phyloP scores from a whole-genome alignment of 1,284 basidiomycete species.

The Lentinus polychrous region DNA sequence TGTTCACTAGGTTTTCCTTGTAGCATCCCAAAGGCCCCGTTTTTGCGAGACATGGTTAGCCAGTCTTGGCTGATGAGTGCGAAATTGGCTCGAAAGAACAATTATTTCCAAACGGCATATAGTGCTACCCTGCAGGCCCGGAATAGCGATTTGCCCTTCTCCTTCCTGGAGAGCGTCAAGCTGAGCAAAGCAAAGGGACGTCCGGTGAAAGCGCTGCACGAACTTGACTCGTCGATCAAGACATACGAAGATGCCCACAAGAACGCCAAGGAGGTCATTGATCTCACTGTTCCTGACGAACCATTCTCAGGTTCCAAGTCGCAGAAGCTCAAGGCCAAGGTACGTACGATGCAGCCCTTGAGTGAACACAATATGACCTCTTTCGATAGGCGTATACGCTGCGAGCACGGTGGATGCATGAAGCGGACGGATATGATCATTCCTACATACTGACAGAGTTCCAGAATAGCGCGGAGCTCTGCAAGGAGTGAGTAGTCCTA shows the following conservation, averaged over 20 bases:
- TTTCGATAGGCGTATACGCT: constrained; percentile 69
- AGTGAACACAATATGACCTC: constrained; percentile 2
- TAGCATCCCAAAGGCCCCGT: constrained; percentile 4
- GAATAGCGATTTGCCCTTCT: constrained; percentile 69
- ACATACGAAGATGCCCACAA: constrained; percentile 29
- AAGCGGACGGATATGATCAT: constrained; percentile 79
- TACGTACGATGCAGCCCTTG: neutral
- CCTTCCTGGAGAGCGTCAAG: constrained; percentile 91
- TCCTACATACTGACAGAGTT: constrained; percentile 60
- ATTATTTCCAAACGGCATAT: constrained; percentile 96
- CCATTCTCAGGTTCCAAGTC: too few species aligned
- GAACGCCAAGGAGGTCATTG: constrained; percentile 36
- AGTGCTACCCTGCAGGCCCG: constrained; percentile 91
- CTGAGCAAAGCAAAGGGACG: constrained; percentile 79
- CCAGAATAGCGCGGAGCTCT: constrained; percentile 46
- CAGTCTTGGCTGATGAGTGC: constrained; percentile 89
- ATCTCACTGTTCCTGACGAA: constrained; percentile 42
- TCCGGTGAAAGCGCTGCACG: constrained; percentile 81
- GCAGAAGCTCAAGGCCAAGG: neutral
- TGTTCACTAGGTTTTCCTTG: constrained; percentile 7
- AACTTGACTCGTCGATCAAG: constrained; percentile 77
- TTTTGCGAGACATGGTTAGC: constrained; percentile 58
- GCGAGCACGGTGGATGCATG: constrained; percentile 91
- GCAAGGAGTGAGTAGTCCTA: constrained; percentile 42
- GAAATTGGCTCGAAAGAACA: constrained; percentile 92